Evolutionary conservation across 805 yeast genomes (phyloP), one percentile per base, ranked within the genome.

Genomic region (Wickerhamomyces subpelliculosus): DNA sequence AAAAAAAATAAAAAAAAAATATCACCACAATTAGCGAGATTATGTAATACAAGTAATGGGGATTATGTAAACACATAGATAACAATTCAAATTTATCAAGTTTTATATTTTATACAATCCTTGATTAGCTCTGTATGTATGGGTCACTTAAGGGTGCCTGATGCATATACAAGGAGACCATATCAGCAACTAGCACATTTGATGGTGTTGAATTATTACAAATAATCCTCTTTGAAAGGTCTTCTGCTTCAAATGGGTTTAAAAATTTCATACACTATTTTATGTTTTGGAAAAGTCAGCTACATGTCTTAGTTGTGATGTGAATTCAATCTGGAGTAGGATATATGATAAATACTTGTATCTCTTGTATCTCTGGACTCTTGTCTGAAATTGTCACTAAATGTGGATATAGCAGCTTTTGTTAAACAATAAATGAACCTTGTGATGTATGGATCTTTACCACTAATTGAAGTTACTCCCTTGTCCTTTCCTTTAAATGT

Each of bases 391-490:
- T 75, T 74, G 33, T 75, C 76, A 4, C 84, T 70, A 55, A 80
- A 80, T 0, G 81, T 76, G 52, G 75, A 74, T n/a, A 80, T 73
- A 13, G 83, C 79, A 27, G 82, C 78, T 53, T 80, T 80, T 19
- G 83, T 68, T 9, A 85, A 78, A 63, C 86, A 80, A 55, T 80
- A 80, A 42, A 80, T 75, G 28, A 80, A 72, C 38, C 86, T 86
- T 4, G 18, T 20, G 7, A 17, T n/a, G 25, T 80, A 79, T 7
- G 84, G 76, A 43, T 78, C 83, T 62, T 82, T 72, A 30, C 85
- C 86, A 17, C 86, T 85, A 48, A 78, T 75, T 4, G 85, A 79
- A 6, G 85, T 84, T 41, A 80, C 85, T 49, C 86, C 86, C 13
- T 64, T 50, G 54, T 81, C 75, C 47, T 79, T 76, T 38, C 67